Evolutionary conservation across 1,284 basidiomycete species (phyloP).

Genomic region (Testicularia cyperi): DNA sequence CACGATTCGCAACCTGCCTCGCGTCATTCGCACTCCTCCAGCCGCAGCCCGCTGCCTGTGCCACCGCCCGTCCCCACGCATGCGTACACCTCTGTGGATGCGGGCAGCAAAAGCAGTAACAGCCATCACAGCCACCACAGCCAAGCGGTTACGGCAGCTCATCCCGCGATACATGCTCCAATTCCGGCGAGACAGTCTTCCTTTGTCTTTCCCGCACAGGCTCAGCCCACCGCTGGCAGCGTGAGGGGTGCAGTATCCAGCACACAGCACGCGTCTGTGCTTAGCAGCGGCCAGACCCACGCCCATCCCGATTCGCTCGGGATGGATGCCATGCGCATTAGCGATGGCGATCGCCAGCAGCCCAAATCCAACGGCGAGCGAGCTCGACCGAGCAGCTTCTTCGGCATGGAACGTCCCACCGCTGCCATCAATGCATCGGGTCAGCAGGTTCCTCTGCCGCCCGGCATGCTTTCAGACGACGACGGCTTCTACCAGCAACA

Average conservation of each 20-base stretch:
- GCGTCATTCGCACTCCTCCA: constrained; percentile 12
- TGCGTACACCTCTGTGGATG: too few relatives aligned
- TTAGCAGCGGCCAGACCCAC: too few relatives aligned
- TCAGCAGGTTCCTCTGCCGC: constrained; percentile 27
- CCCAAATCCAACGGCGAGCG: constrained; percentile 10
- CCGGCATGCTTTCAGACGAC: constrained; percentile 20
- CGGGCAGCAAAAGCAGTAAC: constrained; percentile 1
- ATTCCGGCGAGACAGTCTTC: too few relatives aligned
- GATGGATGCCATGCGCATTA: constrained; percentile 12
- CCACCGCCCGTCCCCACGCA: constrained; percentile 14
- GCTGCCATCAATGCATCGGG: constrained; percentile 34
- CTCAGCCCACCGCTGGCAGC: too few relatives aligned
- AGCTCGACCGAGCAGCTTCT: constrained; percentile 41
- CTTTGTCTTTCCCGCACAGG: too few relatives aligned
- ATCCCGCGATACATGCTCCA: too few relatives aligned
- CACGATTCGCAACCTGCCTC: constrained; percentile 14
- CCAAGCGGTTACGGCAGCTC: too few relatives aligned
- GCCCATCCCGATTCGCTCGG: constrained; percentile 5
- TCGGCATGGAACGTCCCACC: constrained; percentile 43
- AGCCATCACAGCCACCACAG: constrained; percentile 1
- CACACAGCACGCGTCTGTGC: too few relatives aligned
- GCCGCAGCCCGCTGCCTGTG: constrained; percentile 21
- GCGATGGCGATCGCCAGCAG: constrained; percentile 7
- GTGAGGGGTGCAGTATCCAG: too few relatives aligned
- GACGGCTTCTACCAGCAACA: constrained; percentile 29